Evolutionary conservation across 371 early-diverging fungal genomes (phyloP).

Genomic region (Zychaea mexicana): DNA sequence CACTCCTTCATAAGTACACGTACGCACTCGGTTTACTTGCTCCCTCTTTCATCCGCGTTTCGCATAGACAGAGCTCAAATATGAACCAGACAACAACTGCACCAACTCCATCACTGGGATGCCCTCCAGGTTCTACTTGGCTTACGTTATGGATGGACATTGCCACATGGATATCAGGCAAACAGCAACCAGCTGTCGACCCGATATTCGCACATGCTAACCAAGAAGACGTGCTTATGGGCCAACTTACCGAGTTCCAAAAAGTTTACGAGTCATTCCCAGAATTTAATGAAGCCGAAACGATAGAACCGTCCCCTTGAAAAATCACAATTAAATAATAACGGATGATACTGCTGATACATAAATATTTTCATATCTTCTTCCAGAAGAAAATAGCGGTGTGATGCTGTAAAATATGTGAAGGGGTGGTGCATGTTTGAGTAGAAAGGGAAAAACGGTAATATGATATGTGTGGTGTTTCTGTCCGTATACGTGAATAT

Average conservation of each 20-base stretch:
- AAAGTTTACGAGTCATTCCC: constrained; percentile 12
- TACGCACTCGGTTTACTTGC: background rate
- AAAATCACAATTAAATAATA: no score
- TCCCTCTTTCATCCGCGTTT: constrained; percentile 6
- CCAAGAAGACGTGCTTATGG: background rate
- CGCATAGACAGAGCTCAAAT: constrained; percentile 4
- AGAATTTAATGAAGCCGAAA: constrained; percentile 10
- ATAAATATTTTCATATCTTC: background rate
- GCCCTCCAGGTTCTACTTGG: background rate
- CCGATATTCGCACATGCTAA: background rate
- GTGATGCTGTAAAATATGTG: background rate
- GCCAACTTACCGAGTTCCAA: constrained; percentile 10
- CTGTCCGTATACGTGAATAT: no score
- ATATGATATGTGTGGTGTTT: no score
- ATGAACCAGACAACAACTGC: background rate
- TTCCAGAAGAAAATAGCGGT: background rate
- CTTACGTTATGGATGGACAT: background rate
- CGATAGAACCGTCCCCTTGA: background rate
- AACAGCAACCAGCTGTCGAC: background rate
- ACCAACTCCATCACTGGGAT: background rate
- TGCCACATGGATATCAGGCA: constrained; percentile 7
- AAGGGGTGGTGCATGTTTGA: no score
- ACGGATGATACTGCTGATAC: no score
- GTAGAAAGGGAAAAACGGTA: no score
- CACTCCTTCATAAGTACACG: background rate